A percentile compares a stretch with the other conserved stretches of the same genome.
phyloP scores from a whole-genome alignment of 106 monocot species.

The Triglochin maritima region DNA sequence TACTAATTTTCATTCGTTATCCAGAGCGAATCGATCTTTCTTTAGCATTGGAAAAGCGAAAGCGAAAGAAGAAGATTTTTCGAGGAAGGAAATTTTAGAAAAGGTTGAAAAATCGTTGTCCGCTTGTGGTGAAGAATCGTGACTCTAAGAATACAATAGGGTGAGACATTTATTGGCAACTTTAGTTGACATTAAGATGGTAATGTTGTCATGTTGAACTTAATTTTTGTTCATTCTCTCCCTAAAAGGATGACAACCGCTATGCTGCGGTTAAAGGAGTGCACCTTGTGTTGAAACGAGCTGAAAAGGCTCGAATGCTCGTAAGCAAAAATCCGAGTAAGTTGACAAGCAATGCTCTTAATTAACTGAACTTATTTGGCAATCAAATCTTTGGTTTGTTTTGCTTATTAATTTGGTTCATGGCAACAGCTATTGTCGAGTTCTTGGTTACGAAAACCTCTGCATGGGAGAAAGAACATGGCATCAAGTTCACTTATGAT shows the following conservation, averaged over 20 bases:
- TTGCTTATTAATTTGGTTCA: background rate
- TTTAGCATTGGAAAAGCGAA: constrained; percentile 32
- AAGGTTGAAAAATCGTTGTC: constrained; percentile 58
- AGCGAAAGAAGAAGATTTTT: constrained; percentile 56
- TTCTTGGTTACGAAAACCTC: constrained; percentile 34
- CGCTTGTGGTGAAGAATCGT: constrained; percentile 56
- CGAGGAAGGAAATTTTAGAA: constrained; percentile 55
- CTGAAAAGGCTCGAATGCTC: constrained; percentile 67
- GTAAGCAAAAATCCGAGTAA: constrained; percentile 79
- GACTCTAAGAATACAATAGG: constrained; percentile 75
- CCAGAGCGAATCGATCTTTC: constrained; percentile 39
- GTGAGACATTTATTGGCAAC: constrained; percentile 7
- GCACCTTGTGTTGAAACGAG: constrained; percentile 33
- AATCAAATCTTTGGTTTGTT: too few species aligned
- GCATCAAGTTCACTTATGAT: constrained; percentile 57
- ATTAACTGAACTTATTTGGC: too few species aligned
- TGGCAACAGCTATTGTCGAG: constrained; percentile 47
- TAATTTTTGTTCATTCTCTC: background rate
- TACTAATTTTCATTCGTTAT: background rate
- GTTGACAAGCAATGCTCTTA: background rate
- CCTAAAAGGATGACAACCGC: constrained; percentile 41
- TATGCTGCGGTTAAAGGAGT: constrained; percentile 66
- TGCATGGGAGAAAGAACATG: constrained; percentile 77
- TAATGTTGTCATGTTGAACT: background rate
- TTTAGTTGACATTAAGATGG: background rate